Evolutionary conservation across 805 yeast genomes (phyloP), one percentile per base, ranked within the genome.

Genomic region (Kazachstania martiniae): DNA sequence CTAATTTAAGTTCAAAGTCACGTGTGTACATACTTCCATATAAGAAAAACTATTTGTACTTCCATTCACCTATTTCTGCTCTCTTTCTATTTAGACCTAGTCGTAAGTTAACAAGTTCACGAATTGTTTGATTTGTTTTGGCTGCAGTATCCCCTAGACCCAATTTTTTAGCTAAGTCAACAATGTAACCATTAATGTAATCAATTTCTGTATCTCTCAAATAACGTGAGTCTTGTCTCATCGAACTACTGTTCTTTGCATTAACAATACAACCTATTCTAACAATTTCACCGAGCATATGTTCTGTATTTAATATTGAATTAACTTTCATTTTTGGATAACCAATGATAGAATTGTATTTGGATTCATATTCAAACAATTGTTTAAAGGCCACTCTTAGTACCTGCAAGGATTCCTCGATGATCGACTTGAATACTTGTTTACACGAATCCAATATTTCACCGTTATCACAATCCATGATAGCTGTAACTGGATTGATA

Each of bases 161-260:
- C 29, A 65, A 56, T 36, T 61, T 58, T 19, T 54, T 43, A 1
- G 83, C 94, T 32, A 74, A 56, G 5, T 47, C 51, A 1, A 70
- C 77, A 9, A 87, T 65, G 47, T 74, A 84, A 1, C 96, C 96
- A 51, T 87, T 91, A 37, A 89, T 77, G 51, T 70, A 80, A 38
- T 77, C 81, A 14, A 89, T 71, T 50, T 89, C 98, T 0, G 91
- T 82, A 12, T 63, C 66, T 42, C 71, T 67, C 37, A 69, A 37
- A 39, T 61, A 58, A 9, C 62, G 31, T 3, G 51, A 63, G 45
- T 89, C 97, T 37, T 65, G 67, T 48, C 69, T 56, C 70, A 65
- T 66, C 1, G 69, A 64, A 9, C 66, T 57, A 16, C 67, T 63
- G 42, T 86, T 89, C 25, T 65, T 51, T 0, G 69, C 66, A 3